These are phyloP conservation scores for Paramecium pentaurelia DNA, from an alignment of 73 alveolate species.

Conservation along the genomic window DNA sequence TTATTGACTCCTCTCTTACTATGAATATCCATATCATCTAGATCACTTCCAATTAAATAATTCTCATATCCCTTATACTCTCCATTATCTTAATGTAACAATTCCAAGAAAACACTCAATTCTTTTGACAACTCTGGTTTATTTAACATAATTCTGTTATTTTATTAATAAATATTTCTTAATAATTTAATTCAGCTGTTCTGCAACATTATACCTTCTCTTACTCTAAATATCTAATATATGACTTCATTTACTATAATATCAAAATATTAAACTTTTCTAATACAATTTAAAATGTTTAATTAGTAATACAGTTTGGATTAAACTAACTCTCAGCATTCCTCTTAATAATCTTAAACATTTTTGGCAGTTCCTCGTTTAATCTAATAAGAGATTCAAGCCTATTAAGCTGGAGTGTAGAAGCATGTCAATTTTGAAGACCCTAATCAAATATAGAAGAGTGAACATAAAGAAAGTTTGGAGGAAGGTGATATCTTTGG, in stretches of 20 bases:
- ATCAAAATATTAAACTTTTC: background rate
- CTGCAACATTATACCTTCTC: background rate
- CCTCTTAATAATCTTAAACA: slow-evolving; percentile 37
- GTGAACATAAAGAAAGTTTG: slow-evolving; percentile 48
- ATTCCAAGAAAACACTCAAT: slow-evolving; percentile 4
- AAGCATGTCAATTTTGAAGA: slow-evolving; percentile 41
- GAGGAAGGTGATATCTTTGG: slow-evolving; percentile 32
- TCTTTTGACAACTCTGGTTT: slow-evolving; percentile 25
- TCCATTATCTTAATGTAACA: background rate
- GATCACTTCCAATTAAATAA: slow-evolving; percentile 10
- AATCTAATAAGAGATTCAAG: background rate
- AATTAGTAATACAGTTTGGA: slow-evolving; percentile 25
- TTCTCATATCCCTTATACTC: slow-evolving; percentile 6
- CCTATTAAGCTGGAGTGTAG: background rate
- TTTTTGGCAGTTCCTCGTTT: slow-evolving; percentile 47
- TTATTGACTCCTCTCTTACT: background rate
- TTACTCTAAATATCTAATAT: background rate
- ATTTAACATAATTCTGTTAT: background rate
- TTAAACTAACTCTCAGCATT: background rate
- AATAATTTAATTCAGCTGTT: background rate
- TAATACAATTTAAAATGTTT: background rate
- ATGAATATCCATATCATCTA: background rate
- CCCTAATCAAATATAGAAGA: background rate
- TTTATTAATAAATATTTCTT: background rate
- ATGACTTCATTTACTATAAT: background rate